Evolutionary conservation across 495 filamentous ascomycete species (phyloP), one percentile per base, ranked within the genome.

Genomic region (Lepidopterella palustris): DNA sequence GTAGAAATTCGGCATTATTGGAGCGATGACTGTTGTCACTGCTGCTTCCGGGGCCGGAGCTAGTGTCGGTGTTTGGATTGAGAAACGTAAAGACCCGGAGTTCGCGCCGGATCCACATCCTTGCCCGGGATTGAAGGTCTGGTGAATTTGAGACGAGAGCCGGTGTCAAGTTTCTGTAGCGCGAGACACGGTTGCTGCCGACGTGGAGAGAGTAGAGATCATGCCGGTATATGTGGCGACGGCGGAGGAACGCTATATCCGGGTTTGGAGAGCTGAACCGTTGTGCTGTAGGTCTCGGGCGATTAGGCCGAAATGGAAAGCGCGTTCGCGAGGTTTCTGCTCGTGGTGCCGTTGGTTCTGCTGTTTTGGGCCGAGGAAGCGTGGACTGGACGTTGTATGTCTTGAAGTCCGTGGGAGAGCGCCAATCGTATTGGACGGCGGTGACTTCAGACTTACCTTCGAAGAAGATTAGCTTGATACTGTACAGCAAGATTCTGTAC

Each of bases 91-190:
- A 98, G 40, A 96, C 91, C 65, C 86, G 82, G 8, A 98, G 77
- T 65, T 98, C 93, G 32, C 93, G 82, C 3, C 93, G 83, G 55
- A 96, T 83, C 84, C 89, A 98, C 55, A 83, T 85, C 28, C 89
- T 79, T n/a, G 93, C 92, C 21, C 89, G 84, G 1, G 87, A 89
- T 45, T 90, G 77, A 0, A 96, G 80, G 40, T 86, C 77, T 49
- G 85, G 75, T 58, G 87, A 81, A 5, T 71, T 71, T 57, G 74
- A 74, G 71, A 97, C 88, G 2, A 81, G 63, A 31, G 80, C 70
- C 0, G 91, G 88, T 2, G 84, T 87, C 24, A 95, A 78, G 57
- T 92, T 85, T 40, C 79, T 83, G 69, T 91, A 96, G 29, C 82
- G 81, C 0, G 91, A 95, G 20, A 86, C 65, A 4, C 85, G 83